Evolutionary conservation across 1,284 basidiomycete species (phyloP).

Genomic region (Anthracocystis panici-leucophaei): DNA sequence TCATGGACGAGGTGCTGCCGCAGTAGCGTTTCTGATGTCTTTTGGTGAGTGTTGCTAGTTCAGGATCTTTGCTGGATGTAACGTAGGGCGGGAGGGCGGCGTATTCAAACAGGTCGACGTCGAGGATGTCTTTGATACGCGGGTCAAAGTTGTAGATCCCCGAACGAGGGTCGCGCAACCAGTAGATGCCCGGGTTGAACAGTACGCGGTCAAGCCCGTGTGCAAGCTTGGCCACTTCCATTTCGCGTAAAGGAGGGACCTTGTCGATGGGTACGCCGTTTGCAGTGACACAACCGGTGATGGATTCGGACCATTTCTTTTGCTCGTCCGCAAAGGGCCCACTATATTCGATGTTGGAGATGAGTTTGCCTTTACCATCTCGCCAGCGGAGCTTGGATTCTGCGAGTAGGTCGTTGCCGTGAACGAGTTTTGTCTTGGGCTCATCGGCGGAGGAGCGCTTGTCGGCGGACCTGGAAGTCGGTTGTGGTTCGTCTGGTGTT

Average conservation of each 20-base stretch:
- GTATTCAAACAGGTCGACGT: constrained; percentile 90
- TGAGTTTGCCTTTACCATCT: constrained; percentile 29
- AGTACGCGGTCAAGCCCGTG: constrained; percentile 80
- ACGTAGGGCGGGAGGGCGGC: constrained; percentile 82
- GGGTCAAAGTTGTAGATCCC: constrained; percentile 87
- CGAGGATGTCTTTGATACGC: constrained; percentile 79
- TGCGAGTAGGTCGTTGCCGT: constrained; percentile 30
- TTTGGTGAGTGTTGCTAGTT: constrained; percentile 77
- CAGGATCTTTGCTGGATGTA: constrained; percentile 83
- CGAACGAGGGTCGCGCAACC: constrained; percentile 86
- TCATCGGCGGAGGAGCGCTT: constrained; percentile 23
- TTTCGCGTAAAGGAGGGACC: constrained; percentile 61
- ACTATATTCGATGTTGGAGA: constrained; percentile 10
- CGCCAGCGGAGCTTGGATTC: constrained; percentile 29
- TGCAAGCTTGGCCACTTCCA: constrained; percentile 77
- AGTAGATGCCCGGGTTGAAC: constrained; percentile 83
- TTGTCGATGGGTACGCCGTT: constrained; percentile 34
- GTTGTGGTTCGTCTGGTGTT: not conserved
- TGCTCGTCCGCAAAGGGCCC: constrained; percentile 35
- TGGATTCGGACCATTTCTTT: constrained; percentile 29
- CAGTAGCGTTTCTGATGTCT: constrained; percentile 77
- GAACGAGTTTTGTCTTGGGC: constrained; percentile 20
- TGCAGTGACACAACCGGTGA: constrained; percentile 34
- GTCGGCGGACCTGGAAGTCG: constrained; percentile 11
- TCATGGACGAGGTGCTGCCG: constrained; percentile 93